phyloP scores from a whole-genome alignment of 2,329 filamentous ascomycete genomes.

The Penicillium aurantiogriseum region DNA sequence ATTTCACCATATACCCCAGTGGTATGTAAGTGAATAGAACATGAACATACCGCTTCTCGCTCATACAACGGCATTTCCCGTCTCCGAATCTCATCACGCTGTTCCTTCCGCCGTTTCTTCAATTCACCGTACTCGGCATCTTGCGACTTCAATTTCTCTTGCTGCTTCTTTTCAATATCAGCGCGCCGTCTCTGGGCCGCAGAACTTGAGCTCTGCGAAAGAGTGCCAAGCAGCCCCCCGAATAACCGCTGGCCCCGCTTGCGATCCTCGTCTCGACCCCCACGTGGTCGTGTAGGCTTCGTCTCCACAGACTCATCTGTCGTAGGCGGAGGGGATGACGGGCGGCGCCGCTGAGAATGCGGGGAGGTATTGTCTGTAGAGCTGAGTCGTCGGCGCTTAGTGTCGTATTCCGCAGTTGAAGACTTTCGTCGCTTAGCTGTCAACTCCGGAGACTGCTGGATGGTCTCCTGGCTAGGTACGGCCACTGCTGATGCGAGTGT shows the following conservation, averaged over 20 bases:
- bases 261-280: conserved; percentile 68
- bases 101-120: conserved; percentile 63
- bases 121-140: conserved; percentile 68
- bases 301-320: conserved; percentile 17
- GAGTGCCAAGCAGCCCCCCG: conserved; percentile 72
- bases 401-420: conserved; percentile 49
- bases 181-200: conserved; percentile 66
- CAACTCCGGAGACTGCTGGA: conserved; percentile 31
- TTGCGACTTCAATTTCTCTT: conserved; percentile 75
- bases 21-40: conserved; percentile 33
- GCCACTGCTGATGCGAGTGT: conserved; percentile 55
- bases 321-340: conserved; percentile 23
- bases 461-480: conserved; percentile 46
- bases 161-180: conserved; percentile 80
- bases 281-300: conserved; percentile 25
- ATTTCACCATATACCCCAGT: conserved; percentile 7
- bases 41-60: conserved; percentile 66
- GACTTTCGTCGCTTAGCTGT: conserved; percentile 55
- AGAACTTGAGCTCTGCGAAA: conserved; percentile 69
- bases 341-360: conserved; percentile 23
- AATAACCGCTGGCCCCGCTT: conserved; percentile 83
- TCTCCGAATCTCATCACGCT: conserved; percentile 60
- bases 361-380: conserved; percentile 29
- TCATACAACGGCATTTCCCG: conserved; percentile 74
- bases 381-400: conserved; percentile 55